Conservation (phyloP, 176 grass and related monocot species). For the Oryza longistaminata region DNA sequence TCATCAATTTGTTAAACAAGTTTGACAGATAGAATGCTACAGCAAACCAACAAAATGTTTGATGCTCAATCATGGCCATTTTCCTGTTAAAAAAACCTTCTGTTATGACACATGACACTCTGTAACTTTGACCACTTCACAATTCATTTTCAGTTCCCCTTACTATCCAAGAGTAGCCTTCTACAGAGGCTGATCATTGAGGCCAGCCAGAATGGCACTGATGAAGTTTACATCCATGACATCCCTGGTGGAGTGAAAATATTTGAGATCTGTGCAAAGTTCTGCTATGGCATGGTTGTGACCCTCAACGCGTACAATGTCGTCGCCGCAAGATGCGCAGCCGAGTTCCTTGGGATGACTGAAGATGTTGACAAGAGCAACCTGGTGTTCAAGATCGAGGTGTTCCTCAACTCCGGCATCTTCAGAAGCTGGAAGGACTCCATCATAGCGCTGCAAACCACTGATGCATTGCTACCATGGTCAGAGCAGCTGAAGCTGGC, state of each 20-base stretch:
- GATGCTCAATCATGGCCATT: background rate
- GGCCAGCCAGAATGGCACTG: constrained; percentile 52
- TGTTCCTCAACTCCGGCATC: constrained; percentile 72
- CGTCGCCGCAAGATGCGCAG: constrained; percentile 57
- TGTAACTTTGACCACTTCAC: background rate
- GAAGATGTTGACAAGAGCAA: constrained; percentile 87
- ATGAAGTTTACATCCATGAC: constrained; percentile 60
- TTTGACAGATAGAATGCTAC: constrained; percentile 17
- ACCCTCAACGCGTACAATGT: constrained; percentile 89
- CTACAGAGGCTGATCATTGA: constrained; percentile 65
- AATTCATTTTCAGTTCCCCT: constrained; percentile 69
- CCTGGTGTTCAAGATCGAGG: constrained; percentile 77
- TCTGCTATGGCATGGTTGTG: constrained; percentile 89
- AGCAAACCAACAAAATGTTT: background rate
- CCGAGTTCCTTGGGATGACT: constrained; percentile 88
- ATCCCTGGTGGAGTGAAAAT: constrained; percentile 71
- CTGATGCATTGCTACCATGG: constrained; percentile 58
- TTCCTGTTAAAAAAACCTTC: background rate
- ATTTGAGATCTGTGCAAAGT: constrained; percentile 86
- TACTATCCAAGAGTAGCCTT: constrained; percentile 78
- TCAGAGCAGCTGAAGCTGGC: constrained; percentile 77
- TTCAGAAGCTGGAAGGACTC: constrained; percentile 86
- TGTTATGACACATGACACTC: background rate
- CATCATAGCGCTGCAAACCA: constrained; percentile 74
- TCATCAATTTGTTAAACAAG: constrained; percentile 6